Evolutionary conservation across 1,284 basidiomycete species (phyloP).

Genomic region (Sanghuangporus weigelae): DNA sequence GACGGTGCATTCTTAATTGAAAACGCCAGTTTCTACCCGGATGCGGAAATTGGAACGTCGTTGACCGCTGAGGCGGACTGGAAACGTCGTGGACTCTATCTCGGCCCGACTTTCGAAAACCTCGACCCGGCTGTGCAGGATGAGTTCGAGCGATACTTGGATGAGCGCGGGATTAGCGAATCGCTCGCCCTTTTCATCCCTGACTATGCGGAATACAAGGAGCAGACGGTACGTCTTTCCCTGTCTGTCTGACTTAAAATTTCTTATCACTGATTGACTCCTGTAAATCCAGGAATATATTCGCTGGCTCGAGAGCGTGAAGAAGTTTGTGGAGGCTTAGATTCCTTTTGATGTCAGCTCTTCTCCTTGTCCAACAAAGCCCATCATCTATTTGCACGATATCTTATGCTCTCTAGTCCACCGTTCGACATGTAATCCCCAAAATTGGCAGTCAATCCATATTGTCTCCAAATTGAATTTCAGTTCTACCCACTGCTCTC

Average conservation of each 20-base stretch:
- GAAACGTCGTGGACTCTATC: slow-evolving; percentile 86
- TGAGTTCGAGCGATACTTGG: slow-evolving; percentile 78
- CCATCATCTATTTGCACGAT: not conserved
- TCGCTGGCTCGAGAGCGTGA: slow-evolving; percentile 82
- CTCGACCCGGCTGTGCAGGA: slow-evolving; percentile 85
- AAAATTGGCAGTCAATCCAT: not conserved
- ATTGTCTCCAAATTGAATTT: not conserved
- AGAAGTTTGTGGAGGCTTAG: slow-evolving; percentile 76
- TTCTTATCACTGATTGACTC: slow-evolving; percentile 5
- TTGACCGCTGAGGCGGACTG: slow-evolving; percentile 89
- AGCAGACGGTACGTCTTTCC: slow-evolving; percentile 65
- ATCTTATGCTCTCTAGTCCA: not conserved
- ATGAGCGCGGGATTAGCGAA: slow-evolving; percentile 86
- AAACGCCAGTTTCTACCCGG: slow-evolving; percentile 84
- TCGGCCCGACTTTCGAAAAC: slow-evolving; percentile 93
- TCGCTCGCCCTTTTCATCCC: slow-evolving; percentile 77
- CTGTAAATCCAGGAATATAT: slow-evolving; percentile 73
- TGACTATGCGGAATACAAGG: slow-evolving; percentile 83
- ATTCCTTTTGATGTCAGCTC: not conserved
- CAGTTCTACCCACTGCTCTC: not conserved
- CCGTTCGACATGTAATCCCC: not conserved
- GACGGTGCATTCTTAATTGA: slow-evolving; percentile 85
- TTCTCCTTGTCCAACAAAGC: not conserved
- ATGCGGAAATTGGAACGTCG: slow-evolving; percentile 68
- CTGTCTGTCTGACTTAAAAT: slow-evolving; percentile 4